Evolutionary conservation across 768 basidiomycete species (phyloP), one percentile per base, ranked within the genome.

Genomic region (Serendipita vermifera): DNA sequence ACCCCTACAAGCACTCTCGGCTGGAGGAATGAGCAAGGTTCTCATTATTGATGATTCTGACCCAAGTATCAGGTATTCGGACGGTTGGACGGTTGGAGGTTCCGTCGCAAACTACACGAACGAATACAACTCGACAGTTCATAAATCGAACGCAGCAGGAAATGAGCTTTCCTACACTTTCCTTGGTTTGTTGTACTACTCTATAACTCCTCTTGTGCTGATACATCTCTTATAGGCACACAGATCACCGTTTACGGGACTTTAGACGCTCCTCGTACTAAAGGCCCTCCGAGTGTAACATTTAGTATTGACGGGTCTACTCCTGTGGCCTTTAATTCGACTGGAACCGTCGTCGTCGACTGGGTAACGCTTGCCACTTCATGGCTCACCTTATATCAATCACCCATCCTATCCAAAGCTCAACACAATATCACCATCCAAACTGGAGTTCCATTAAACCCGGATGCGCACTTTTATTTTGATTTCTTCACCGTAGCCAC

Each of bases 41-140:
- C 22, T 51, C 22, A 51, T 51, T 29, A n/a, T 51, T 15, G 46
- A 51, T 29, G 46, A 51, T 51, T 15, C 17, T 9, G 46, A 51
- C 22, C 46, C 20, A 7, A 2, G 22, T 1, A 51, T 51, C 27
- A 29, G n/a, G 20, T 51, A 51, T 26, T 26, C 11, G 11, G 46
- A 29, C 46, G n/a, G 29, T 9, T 51, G 46, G 46, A 15, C 20
- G 29, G 9, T 9, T 9, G 20, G n/a, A 29, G 27, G 15, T 29
- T 26, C n/a, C 20, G 46, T 51, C 22, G 20, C 20, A 15, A 9
- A 15, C 20, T 29, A 51, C 20, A 51, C 46, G 5, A 29, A 51
- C 20, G 46, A 51, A 26, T 51, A 17, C 32, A 15, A 15, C 22
- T 4, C 20, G 9, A 22, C 46, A 9, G 46, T 51, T 20, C 46